These are phyloP conservation scores for Puccinia novopanici DNA, from an alignment of 1,284 basidiomycete genomes.

Conservation along the genomic window DNA sequence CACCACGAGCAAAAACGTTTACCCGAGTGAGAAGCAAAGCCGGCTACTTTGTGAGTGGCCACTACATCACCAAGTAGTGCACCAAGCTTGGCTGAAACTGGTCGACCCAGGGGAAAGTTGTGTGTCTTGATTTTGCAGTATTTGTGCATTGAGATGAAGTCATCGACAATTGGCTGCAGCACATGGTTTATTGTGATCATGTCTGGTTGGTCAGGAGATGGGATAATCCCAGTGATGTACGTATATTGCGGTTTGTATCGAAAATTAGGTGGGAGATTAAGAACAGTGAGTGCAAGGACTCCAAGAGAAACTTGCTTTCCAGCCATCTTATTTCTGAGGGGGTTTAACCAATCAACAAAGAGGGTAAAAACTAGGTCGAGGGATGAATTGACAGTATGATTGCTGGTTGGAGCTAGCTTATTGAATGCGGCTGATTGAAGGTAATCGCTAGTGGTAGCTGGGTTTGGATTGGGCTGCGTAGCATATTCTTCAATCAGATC, in stretches of 20 bases:
- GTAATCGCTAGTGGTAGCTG: not conserved
- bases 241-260: constrained; percentile 23
- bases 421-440: not conserved
- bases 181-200: too few species aligned
- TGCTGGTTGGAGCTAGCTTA: not conserved
- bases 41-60: constrained; percentile 41
- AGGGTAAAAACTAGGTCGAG: constrained; percentile 21
- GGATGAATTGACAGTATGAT: not conserved
- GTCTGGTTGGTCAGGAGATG: constrained; percentile 17
- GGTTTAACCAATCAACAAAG: constrained; percentile 30
- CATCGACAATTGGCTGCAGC: constrained; percentile 10
- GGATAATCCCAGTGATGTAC: constrained; percentile 28
- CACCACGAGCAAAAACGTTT: constrained; percentile 22
- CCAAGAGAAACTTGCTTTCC: constrained; percentile 21
- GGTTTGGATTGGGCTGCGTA: not conserved
- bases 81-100: constrained; percentile 1
- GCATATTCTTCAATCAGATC: not conserved
- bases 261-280: not conserved
- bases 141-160: not conserved
- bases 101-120: constrained; percentile 1
- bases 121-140: not conserved
- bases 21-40: constrained; percentile 26
- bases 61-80: constrained; percentile 31
- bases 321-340: constrained; percentile 28
- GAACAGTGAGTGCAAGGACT: constrained; percentile 18